Evolutionary conservation across 139 green algal genomes (phyloP).

Genomic region (Pleodorina starrii): DNA sequence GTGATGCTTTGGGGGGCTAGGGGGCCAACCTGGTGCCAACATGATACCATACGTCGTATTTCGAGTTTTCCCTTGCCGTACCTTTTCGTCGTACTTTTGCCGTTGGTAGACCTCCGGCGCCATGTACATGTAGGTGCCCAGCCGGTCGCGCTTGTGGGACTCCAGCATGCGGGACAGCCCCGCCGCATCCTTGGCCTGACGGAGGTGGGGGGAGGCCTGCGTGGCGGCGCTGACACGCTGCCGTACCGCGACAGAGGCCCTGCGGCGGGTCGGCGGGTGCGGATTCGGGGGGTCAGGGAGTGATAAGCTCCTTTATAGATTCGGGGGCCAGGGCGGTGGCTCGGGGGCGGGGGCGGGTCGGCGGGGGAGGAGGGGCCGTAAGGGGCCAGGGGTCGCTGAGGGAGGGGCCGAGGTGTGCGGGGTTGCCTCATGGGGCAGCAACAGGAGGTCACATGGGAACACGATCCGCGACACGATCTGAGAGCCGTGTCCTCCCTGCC

Average conservation of each 20-base stretch:
- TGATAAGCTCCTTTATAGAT: no score
- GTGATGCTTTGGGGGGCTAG: background rate
- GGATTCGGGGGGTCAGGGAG: no score
- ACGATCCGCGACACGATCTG: no score
- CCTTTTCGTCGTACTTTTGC: slow-evolving; percentile 38
- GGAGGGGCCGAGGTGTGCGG: no score
- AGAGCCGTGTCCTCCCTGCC: no score
- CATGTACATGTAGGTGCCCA: slow-evolving; percentile 36
- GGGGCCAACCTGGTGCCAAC: no score
- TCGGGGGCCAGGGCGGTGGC: background rate
- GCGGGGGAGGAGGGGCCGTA: background rate
- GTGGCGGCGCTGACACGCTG: background rate
- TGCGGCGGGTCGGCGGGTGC: background rate
- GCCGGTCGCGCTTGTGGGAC: background rate
- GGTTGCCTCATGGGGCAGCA: no score
- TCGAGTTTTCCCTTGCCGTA: no score
- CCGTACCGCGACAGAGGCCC: background rate
- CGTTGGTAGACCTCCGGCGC: slow-evolving; percentile 4
- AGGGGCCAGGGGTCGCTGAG: background rate
- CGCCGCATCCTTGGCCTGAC: background rate
- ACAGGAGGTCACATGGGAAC: no score
- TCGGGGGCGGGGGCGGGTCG: background rate
- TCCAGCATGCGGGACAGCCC: slow-evolving; percentile 10
- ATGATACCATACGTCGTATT: no score
- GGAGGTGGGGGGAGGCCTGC: background rate